Conservation (phyloP, 2,329 filamentous ascomycete species). For the Stagonosporopsis vannaccii region DNA sequence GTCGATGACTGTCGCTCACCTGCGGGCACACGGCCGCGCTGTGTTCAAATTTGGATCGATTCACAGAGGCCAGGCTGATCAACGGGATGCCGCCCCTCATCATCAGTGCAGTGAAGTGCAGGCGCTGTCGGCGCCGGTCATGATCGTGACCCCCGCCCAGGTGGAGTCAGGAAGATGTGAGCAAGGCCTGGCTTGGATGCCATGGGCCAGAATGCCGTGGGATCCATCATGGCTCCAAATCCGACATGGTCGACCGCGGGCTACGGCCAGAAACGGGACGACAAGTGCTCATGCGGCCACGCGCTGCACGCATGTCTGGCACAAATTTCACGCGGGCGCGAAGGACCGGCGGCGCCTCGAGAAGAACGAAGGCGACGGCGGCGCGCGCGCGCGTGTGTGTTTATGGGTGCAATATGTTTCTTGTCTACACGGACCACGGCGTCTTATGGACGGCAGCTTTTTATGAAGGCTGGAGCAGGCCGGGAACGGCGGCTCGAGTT, state of each 20-base stretch:
- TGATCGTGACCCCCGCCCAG: constrained; percentile 20
- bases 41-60: constrained; percentile 23
- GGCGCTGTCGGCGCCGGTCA: constrained; percentile 22
- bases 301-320: constrained; percentile 23
- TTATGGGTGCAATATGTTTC: constrained; percentile 34
- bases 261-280: constrained; percentile 38
- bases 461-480: constrained; percentile 19
- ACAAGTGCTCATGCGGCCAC: constrained; percentile 32
- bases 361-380: background rate
- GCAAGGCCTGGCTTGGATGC: constrained; percentile 16
- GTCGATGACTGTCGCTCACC: constrained; percentile 20
- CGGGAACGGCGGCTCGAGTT: constrained; percentile 19
- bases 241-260: constrained; percentile 20
- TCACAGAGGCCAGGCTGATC: constrained; percentile 27
- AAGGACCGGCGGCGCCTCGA: constrained; percentile 13
- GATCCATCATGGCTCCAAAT: constrained; percentile 19
- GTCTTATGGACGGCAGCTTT: constrained; percentile 21
- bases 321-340: constrained; percentile 29
- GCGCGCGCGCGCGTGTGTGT: constrained; percentile 1
- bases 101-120: constrained; percentile 8
- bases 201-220: constrained; percentile 23
- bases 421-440: constrained; percentile 28
- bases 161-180: constrained; percentile 16
- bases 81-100: constrained; percentile 18
- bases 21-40: constrained; percentile 25